Conservation (phyloP, 768 basidiomycete genomes). For the Fomitopsis pulvina region DNA sequence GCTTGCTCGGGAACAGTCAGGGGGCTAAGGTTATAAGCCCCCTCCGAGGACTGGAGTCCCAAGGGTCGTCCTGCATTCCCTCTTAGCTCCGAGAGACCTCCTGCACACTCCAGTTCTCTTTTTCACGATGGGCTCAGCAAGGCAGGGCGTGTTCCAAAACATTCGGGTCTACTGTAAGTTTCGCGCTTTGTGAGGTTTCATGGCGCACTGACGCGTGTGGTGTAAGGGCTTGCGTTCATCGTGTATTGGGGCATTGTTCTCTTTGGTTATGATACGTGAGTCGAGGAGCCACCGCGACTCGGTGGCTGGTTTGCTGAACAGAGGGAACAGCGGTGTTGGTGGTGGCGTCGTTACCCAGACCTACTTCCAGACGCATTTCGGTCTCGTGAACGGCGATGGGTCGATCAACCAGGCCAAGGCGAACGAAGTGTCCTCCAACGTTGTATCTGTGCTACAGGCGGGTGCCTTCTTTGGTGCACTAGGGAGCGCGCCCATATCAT, state of each 20-base stretch:
- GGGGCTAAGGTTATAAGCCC: conserved; percentile 8
- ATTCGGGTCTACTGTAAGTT: conserved; percentile 59
- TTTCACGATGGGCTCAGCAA: conserved; percentile 4
- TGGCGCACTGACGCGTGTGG: neutral
- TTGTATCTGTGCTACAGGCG: conserved; percentile 83
- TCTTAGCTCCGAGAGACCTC: conserved; percentile 1
- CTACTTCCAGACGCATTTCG: conserved; percentile 61
- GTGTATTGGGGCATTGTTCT: conserved; percentile 78
- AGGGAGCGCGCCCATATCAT: conserved; percentile 60
- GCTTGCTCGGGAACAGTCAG: conserved; percentile 1
- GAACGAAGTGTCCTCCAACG: conserved; percentile 66
- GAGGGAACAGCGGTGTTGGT: conserved; percentile 44
- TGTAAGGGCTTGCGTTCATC: conserved; percentile 61
- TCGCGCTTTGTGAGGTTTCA: neutral
- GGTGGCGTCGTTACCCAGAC: conserved; percentile 61
- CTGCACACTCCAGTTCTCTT: neutral
- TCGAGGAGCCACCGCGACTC: neutral
- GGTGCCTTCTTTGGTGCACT: conserved; percentile 88
- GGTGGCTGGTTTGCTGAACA: conserved; percentile 15
- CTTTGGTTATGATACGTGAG: conserved; percentile 76
- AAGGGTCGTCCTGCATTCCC: conserved; percentile 6
- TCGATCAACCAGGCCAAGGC: conserved; percentile 28
- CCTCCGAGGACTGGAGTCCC: neutral
- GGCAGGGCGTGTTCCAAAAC: conserved; percentile 37
- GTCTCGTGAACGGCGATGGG: conserved; percentile 42